These are phyloP conservation scores for Coniella lustricola DNA, from an alignment of 2,329 filamentous ascomycete genomes.

Conservation along the genomic window DNA sequence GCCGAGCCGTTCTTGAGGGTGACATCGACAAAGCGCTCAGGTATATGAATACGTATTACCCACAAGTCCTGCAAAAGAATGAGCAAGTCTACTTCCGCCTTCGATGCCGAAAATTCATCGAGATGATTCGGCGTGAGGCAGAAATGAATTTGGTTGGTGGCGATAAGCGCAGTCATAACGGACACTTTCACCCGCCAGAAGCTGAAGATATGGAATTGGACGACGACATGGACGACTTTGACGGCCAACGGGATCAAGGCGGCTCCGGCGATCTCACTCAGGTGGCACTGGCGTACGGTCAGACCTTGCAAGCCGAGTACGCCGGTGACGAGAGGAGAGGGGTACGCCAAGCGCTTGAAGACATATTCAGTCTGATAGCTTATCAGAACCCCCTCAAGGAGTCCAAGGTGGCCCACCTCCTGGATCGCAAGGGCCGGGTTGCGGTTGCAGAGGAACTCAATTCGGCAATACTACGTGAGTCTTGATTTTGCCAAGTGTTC, in stretches of 20 bases:
- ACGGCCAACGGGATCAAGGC: slow-evolving; percentile 19
- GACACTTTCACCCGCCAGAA: slow-evolving; percentile 35
- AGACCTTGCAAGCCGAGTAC: slow-evolving; percentile 71
- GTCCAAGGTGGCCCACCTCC: slow-evolving; percentile 64
- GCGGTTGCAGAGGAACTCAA: slow-evolving; percentile 90
- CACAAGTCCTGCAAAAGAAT: slow-evolving; percentile 70
- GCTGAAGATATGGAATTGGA: slow-evolving; percentile 52
- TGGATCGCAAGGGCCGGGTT: slow-evolving; percentile 68
- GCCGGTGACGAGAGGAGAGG: slow-evolving; percentile 62
- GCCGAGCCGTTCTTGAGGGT: slow-evolving; percentile 79
- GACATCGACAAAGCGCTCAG: slow-evolving; percentile 89
- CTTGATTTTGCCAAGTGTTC: neutral
- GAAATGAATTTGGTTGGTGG: slow-evolving; percentile 50
- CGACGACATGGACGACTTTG: slow-evolving; percentile 37
- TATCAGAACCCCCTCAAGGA: slow-evolving; percentile 76
- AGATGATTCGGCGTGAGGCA: slow-evolving; percentile 76
- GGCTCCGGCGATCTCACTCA: slow-evolving; percentile 43
- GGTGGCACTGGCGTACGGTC: slow-evolving; percentile 72
- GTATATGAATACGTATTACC: slow-evolving; percentile 71
- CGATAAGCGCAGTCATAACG: slow-evolving; percentile 31
- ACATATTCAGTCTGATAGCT: slow-evolving; percentile 83
- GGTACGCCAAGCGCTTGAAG: slow-evolving; percentile 65
- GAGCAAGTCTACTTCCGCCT: slow-evolving; percentile 82
- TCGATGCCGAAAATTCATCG: slow-evolving; percentile 85
- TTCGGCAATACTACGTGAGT: slow-evolving; percentile 80